phyloP scores from a whole-genome alignment of 2,329 filamentous ascomycete genomes.

The Pyricularia sp. region DNA sequence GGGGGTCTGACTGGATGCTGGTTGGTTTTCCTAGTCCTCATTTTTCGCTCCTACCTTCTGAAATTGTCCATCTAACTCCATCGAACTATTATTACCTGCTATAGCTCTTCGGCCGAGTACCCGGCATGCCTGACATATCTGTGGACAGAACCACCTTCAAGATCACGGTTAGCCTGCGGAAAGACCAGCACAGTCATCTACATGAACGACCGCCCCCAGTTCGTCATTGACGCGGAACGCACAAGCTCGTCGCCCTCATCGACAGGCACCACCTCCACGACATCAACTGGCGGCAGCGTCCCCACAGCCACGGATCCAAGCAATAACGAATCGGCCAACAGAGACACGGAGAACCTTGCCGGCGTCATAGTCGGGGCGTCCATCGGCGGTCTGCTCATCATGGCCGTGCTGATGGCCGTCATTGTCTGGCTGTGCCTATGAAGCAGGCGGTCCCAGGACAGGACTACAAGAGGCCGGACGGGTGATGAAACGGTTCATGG shows the following conservation, averaged over 20 bases:
- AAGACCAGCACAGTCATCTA: constrained; percentile 16
- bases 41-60: no score
- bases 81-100: background rate
- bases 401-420: background rate
- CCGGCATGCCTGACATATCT: constrained; percentile 25
- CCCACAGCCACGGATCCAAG: background rate
- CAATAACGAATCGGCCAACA: background rate
- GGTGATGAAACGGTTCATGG: background rate
- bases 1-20: constrained; percentile 25
- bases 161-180: constrained; percentile 27
- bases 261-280: background rate
- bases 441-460: background rate
- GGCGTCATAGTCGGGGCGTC: background rate
- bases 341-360: background rate
- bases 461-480: background rate
- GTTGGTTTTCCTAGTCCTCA: constrained; percentile 19
- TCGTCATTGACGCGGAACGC: constrained; percentile 18
- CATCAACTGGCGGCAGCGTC: background rate
- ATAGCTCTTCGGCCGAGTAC: constrained; percentile 2
- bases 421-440: background rate
- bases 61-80: background rate
- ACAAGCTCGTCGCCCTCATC: background rate
- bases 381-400: background rate
- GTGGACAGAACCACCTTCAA: constrained; percentile 22
- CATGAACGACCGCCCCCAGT: constrained; percentile 24